Base-by-base conservation (phyloP, 2,329 filamentous ascomycete species). In the Talaromyces pinophilus region DNA sequence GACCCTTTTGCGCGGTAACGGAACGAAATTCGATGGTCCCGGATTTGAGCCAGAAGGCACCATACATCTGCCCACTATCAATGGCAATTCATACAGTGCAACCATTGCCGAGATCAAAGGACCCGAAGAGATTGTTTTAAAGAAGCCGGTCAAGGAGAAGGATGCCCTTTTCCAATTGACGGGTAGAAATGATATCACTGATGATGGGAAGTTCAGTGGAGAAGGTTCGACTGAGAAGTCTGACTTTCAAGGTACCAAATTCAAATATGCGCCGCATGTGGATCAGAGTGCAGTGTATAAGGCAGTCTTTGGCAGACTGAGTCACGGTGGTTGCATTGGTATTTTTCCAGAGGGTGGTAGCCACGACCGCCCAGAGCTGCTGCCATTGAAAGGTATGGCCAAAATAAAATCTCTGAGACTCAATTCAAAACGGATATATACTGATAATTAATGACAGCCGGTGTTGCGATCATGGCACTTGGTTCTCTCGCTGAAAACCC, bases 301-400 rank as follows among this genome's bases (percentile, higher is more conserved):
- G 76, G 92, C 92, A 22, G 94, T 99, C 17, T 97, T 97, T 78
- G 87, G 89, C 70, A 88, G 92, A 35, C 85, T 99, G 40, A 88
- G 89, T 70, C 85, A 86, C 46, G 93, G 92, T 57, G 94, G 93
- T 19, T 97, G 93, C 75, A 91, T 98, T 64, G 95, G 94, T 69
- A 97, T 99, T 74, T 99, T 98, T 78, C 94, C 94, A 1, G 94
- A 99, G 80, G 94, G 94, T 71, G 94, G 94, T 73, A 97, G 93
- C 76, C 94, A 98, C 79, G 94, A 98, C 78, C 89, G 94, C 68
- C 93, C 94, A 0, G 92, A 96, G 75, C 84, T 98, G 55, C 84
- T 98, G 50, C 94, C 95, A 25, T 83, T 98, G 69, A 98, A 98
- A 85, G 82, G 84, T 85, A 77, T 46, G 33, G 33, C 10, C 33